Conservation (phyloP, 768 basidiomycete genomes). For the Hydnum rufescens region DNA sequence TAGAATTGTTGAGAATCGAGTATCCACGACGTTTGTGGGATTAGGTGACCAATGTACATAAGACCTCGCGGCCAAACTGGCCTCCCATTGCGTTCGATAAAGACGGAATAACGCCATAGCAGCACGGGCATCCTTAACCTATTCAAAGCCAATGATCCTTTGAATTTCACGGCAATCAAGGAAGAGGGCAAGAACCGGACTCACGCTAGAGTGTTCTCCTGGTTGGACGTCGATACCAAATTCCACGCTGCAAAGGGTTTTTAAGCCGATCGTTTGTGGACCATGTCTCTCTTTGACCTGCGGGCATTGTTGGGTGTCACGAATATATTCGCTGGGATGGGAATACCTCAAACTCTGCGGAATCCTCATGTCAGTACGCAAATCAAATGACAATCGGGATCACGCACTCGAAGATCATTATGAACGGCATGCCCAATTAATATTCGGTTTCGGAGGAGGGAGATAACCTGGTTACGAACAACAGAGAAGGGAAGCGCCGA, state of each 20-base stretch:
- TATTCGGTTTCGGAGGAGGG: constrained; percentile 57
- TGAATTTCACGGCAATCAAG: too few species aligned
- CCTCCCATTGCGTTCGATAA: neutral
- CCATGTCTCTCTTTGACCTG: constrained; percentile 15
- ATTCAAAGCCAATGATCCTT: neutral
- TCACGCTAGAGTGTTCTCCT: constrained; percentile 80
- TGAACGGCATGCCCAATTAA: constrained; percentile 80
- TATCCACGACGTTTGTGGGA: too few species aligned
- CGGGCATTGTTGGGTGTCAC: constrained; percentile 52
- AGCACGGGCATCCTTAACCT: neutral
- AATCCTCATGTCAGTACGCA: constrained; percentile 10
- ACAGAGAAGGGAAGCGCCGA: constrained; percentile 65
- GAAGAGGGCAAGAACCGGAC: too few species aligned
- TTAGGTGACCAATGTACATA: too few species aligned
- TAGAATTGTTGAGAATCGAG: too few species aligned
- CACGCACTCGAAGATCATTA: constrained; percentile 65
- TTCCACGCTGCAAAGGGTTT: constrained; percentile 65
- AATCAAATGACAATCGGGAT: neutral
- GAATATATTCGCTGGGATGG: constrained; percentile 39
- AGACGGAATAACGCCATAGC: neutral
- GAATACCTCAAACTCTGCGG: constrained; percentile 31
- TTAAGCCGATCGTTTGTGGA: constrained; percentile 37
- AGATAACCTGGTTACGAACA: too few species aligned
- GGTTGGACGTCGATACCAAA: constrained; percentile 61
- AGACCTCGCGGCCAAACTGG: too few species aligned